These are phyloP conservation scores for Raddia distichophylla DNA, from an alignment of 176 grass and related monocot species.

Conservation along the genomic window DNA sequence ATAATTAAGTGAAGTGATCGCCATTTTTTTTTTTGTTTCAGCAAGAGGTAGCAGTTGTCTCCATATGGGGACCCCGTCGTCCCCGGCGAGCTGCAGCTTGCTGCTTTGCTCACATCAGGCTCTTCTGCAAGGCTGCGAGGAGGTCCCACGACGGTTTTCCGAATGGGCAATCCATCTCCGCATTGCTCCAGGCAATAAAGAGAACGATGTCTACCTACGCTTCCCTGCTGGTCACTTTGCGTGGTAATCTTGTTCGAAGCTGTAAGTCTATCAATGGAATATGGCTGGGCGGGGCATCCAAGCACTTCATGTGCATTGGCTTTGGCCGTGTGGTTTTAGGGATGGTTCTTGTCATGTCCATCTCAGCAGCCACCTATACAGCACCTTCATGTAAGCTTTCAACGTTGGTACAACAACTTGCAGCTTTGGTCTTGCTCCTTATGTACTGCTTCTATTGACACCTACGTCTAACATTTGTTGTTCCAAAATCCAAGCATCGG, in stretches of 20 bases:
- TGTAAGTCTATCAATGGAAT: slow-evolving; percentile 21
- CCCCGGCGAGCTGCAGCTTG: slow-evolving; percentile 12
- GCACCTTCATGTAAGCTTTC: slow-evolving; percentile 59
- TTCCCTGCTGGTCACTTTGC: slow-evolving; percentile 35
- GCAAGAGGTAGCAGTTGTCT: slow-evolving; percentile 35
- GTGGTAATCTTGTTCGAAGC: slow-evolving; percentile 25
- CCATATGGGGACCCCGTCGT: slow-evolving; percentile 27
- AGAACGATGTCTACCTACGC: slow-evolving; percentile 44
- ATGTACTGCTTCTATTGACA: slow-evolving; percentile 28
- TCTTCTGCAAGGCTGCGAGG: not conserved
- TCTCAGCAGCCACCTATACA: slow-evolving; percentile 56
- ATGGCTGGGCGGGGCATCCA: slow-evolving; percentile 40
- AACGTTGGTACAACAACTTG: slow-evolving; percentile 2
- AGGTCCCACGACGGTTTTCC: slow-evolving; percentile 26
- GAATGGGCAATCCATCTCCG: slow-evolving; percentile 8
- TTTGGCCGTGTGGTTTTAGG: slow-evolving; percentile 51
- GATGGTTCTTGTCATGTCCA: slow-evolving; percentile 54
- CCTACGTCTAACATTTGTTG: slow-evolving; percentile 4
- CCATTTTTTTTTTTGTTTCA: slow-evolving; percentile 10
- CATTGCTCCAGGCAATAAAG: slow-evolving; percentile 34
- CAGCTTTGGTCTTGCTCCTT: not conserved
- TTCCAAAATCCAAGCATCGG: slow-evolving; percentile 46
- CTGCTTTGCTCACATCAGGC: slow-evolving; percentile 33
- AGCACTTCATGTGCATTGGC: slow-evolving; percentile 43
- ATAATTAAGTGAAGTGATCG: not conserved